phyloP scores from a whole-genome alignment of 148 eudicot genomes.

The Rhododendron ovatum region DNA sequence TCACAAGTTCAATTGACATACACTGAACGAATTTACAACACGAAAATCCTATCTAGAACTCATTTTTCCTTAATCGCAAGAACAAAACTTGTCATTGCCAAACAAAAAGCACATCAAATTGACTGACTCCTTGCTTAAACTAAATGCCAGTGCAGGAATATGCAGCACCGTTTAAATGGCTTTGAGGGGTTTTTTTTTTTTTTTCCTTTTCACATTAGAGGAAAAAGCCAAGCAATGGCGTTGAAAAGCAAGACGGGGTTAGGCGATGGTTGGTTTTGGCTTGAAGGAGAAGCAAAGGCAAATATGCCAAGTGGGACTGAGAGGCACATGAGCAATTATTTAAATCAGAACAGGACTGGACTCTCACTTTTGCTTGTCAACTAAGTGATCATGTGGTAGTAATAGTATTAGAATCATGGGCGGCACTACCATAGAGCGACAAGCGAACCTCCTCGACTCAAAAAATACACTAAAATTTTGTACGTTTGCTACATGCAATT shows the following conservation, averaged over 20 bases:
- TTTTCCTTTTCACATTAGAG: background rate
- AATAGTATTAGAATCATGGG: no score
- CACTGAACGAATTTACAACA: background rate
- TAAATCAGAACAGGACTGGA: background rate
- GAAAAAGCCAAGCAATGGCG: slow-evolving; percentile 2
- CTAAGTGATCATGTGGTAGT: slow-evolving; percentile 10
- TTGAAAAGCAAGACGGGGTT: slow-evolving; percentile 3
- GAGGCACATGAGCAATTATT: slow-evolving; percentile 12
- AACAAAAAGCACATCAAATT: background rate
- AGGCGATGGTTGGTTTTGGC: slow-evolving; percentile 10
- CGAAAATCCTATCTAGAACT: background rate
- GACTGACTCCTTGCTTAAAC: background rate
- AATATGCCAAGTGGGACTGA: background rate
- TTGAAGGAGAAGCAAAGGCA: slow-evolving; percentile 16
- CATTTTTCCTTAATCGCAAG: background rate
- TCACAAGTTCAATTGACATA: no score
- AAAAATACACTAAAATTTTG: no score
- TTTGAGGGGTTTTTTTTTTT: background rate
- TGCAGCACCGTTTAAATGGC: background rate
- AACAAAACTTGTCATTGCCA: background rate
- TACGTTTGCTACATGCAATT: no score
- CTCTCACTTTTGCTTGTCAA: slow-evolving; percentile 17
- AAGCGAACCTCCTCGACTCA: no score
- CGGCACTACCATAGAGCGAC: no score
- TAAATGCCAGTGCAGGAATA: background rate